Evolutionary conservation across 768 basidiomycete species (phyloP).

Genomic region (Lactarius evosmus): DNA sequence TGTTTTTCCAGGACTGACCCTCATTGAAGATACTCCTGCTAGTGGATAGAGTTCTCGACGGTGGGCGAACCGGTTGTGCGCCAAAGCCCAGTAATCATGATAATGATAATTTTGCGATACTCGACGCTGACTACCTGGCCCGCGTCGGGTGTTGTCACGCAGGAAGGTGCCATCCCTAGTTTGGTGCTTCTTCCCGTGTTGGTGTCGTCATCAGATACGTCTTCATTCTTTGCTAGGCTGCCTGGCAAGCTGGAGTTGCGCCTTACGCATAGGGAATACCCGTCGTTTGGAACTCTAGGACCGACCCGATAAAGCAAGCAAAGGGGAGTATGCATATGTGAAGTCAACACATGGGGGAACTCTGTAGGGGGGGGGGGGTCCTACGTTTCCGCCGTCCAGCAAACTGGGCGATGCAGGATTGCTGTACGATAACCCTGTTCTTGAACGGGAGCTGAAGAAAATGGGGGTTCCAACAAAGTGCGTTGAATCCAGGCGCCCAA

Average conservation of each 20-base stretch:
- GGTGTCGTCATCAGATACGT: not conserved
- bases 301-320: not conserved
- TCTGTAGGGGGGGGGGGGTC: too few relatives aligned
- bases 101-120: not conserved
- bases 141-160: not conserved
- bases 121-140: not conserved
- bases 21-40: not conserved
- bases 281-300: not conserved
- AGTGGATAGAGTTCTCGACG: not conserved
- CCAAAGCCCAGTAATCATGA: not conserved
- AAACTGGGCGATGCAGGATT: not conserved
- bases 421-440: not conserved
- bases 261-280: not conserved
- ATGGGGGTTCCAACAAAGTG: not conserved
- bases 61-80: not conserved
- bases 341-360: not conserved
- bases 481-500: not conserved
- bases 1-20: not conserved
- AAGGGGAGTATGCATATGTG: not conserved
- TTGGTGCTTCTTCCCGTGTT: not conserved
- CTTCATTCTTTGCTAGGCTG: not conserved
- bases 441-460: not conserved
- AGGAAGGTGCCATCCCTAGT: not conserved
- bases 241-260: too few relatives aligned
- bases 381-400: not conserved